These are phyloP conservation scores for Edhazardia aedis DNA, from an alignment of 371 early-diverging fungal species.

Conservation along the genomic window DNA sequence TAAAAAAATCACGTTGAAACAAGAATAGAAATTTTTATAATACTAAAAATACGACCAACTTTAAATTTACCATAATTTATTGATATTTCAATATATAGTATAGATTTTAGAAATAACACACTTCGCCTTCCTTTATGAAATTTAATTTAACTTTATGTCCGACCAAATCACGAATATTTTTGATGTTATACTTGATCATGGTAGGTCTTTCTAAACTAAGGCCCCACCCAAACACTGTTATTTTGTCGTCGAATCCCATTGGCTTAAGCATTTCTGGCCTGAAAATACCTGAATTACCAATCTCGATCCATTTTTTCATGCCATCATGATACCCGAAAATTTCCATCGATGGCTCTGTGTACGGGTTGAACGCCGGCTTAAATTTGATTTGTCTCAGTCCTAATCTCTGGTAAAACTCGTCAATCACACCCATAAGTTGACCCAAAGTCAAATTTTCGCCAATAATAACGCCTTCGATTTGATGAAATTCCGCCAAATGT, in stretches of 20 bases:
- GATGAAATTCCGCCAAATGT: slow-evolving; percentile 98
- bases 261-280: slow-evolving; percentile 94
- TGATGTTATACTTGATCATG: slow-evolving; percentile 88
- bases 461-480: slow-evolving; percentile 92
- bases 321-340: slow-evolving; percentile 91
- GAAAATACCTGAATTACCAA: slow-evolving; percentile 98
- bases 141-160: slow-evolving; percentile 90
- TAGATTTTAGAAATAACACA: slow-evolving; percentile 40
- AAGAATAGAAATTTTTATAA: no score
- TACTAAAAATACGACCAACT: no score
- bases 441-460: slow-evolving; percentile 78
- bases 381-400: slow-evolving; percentile 78
- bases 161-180: slow-evolving; percentile 83
- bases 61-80: no score
- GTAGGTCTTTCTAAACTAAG: slow-evolving; percentile 91
- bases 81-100: no score
- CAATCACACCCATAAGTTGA: slow-evolving; percentile 81
- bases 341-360: slow-evolving; percentile 98
- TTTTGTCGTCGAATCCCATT: slow-evolving; percentile 77
- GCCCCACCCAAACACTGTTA: slow-evolving; percentile 94
- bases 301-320: slow-evolving; percentile 83
- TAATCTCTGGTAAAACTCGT: slow-evolving; percentile 85
- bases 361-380: slow-evolving; percentile 99
- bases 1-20: no score
- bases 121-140: slow-evolving; percentile 70